A percentile compares a stretch with the other conserved stretches of the same genome.
Conservation (phyloP, 306 rosid species). For the Cicer bijugum region DNA sequence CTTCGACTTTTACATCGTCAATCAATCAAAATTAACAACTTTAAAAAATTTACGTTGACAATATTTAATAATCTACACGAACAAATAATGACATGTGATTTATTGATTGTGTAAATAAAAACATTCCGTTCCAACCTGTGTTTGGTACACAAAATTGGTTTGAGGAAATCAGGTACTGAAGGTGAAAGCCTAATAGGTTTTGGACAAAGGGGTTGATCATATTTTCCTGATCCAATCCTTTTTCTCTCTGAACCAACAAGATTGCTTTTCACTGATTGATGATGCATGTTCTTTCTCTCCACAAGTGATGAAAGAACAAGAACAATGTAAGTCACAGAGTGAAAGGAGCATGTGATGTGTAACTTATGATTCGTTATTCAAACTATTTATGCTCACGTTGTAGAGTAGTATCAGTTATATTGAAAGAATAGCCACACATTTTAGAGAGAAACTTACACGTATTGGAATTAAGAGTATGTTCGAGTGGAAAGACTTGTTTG, state of each 20-base stretch:
- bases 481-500: conserved; percentile 50
- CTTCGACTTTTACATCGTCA: not conserved
- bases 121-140: conserved; percentile 53
- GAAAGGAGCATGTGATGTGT: conserved; percentile 45
- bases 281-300: conserved; percentile 55
- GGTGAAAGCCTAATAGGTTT: conserved; percentile 66
- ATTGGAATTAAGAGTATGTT: conserved; percentile 49
- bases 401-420: conserved; percentile 44
- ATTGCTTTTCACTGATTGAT: conserved; percentile 60
- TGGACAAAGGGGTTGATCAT: conserved; percentile 74
- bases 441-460: conserved; percentile 46
- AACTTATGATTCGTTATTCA: conserved; percentile 48
- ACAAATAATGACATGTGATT: too few species aligned
- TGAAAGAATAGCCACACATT: conserved; percentile 57
- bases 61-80: too few species aligned
- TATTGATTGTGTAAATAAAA: not conserved
- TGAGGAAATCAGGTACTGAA: conserved; percentile 68
- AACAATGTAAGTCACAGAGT: conserved; percentile 42
- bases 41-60: too few species aligned
- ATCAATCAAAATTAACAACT: too few species aligned
- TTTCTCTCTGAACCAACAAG: conserved; percentile 52
- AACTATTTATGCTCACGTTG: conserved; percentile 46
- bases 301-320: conserved; percentile 23
- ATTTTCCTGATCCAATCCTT: conserved; percentile 46
- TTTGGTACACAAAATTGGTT: conserved; percentile 60